Conservation (phyloP, 129 eudicot genomes). For the Oenanthe sinensis region DNA sequence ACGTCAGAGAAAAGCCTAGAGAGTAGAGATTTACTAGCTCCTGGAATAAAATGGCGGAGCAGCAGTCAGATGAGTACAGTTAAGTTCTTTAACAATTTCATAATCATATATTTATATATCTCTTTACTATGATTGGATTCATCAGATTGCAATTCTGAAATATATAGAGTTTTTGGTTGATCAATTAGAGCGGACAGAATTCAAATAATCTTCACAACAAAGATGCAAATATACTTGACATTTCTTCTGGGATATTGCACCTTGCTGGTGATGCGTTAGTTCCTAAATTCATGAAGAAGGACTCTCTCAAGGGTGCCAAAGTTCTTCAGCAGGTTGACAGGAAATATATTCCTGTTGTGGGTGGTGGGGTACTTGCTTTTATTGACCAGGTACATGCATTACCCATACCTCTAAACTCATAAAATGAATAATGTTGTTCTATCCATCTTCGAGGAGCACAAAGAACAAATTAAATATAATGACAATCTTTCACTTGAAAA, state of each 20-base stretch:
- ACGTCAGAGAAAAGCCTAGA: slow-evolving; percentile 23
- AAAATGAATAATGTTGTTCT: background rate
- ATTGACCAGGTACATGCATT: slow-evolving; percentile 72
- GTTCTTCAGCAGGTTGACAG: slow-evolving; percentile 88
- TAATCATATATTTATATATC: slow-evolving; percentile 1
- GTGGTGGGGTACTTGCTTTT: slow-evolving; percentile 59
- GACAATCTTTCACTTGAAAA: background rate
- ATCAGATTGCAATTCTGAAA: background rate
- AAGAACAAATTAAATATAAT: background rate
- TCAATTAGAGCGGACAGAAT: slow-evolving; percentile 34
- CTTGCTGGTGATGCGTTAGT: slow-evolving; percentile 60
- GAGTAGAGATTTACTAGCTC: slow-evolving; percentile 19
- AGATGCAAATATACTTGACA: slow-evolving; percentile 47
- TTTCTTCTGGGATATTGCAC: slow-evolving; percentile 57
- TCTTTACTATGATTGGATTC: slow-evolving; percentile 3
- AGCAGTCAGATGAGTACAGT: slow-evolving; percentile 30
- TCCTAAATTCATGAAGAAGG: slow-evolving; percentile 67
- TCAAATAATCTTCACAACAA: slow-evolving; percentile 19
- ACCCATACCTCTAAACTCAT: background rate
- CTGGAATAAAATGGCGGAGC: slow-evolving; percentile 57
- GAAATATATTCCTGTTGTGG: slow-evolving; percentile 87
- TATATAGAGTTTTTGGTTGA: slow-evolving; percentile 10
- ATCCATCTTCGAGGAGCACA: background rate
- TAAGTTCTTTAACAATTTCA: slow-evolving; percentile 22
- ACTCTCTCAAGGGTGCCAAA: slow-evolving; percentile 53